Conservation (phyloP, 176 grass and related monocot genomes). For the Bolboschoenus planiculmis region DNA sequence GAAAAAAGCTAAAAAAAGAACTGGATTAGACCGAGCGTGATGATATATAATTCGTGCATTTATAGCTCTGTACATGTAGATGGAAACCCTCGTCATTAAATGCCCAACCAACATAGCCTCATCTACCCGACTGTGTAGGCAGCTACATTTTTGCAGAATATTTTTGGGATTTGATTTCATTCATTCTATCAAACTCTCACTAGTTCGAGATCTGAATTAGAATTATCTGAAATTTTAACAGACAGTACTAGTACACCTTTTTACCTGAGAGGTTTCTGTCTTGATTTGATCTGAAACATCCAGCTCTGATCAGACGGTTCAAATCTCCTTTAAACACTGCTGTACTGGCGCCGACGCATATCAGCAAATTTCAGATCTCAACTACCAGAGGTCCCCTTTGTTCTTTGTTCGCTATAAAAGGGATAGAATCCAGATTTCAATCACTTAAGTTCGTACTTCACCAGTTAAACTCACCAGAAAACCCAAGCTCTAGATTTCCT, state of each 20-base stretch:
- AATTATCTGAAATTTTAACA: background rate
- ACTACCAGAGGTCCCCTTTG: background rate
- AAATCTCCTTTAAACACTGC: background rate
- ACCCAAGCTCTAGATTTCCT: background rate
- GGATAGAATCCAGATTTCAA: background rate
- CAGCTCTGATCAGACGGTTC: background rate
- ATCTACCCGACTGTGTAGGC: background rate
- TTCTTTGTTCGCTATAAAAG: background rate
- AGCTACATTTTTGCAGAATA: background rate
- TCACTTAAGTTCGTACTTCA: background rate
- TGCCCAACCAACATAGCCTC: conserved; percentile 18
- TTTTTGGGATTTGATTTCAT: background rate
- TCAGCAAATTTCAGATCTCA: background rate
- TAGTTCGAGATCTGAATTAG: background rate
- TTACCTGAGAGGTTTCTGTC: background rate
- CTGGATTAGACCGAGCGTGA: background rate
- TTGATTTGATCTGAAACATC: background rate
- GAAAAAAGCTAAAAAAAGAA: background rate
- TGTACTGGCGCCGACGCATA: background rate
- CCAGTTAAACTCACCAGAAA: background rate
- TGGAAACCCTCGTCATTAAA: background rate
- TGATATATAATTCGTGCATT: background rate
- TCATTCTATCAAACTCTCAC: background rate
- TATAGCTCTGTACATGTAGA: background rate
- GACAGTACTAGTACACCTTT: background rate